phyloP scores from a whole-genome alignment of 2,329 filamentous ascomycete genomes.

The Parascedosporium putredinis region DNA sequence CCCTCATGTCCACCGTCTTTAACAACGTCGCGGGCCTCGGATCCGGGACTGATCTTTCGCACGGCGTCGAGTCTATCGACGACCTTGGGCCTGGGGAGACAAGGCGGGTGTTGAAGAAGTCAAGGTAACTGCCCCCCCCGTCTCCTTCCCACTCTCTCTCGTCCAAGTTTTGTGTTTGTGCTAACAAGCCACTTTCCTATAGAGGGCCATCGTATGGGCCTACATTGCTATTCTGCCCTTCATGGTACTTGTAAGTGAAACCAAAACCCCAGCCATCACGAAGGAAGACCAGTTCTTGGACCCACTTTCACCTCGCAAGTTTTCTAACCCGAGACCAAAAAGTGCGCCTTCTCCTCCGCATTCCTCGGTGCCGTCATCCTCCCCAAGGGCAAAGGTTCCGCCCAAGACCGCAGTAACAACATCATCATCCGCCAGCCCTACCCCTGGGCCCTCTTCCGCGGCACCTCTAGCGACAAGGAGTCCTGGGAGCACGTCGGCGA shows the following conservation, averaged over 20 bases:
- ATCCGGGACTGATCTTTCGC: constrained; percentile 4
- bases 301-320: not conserved
- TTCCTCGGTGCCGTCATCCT: constrained; percentile 5
- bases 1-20: constrained; percentile 59
- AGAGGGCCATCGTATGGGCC: constrained; percentile 6
- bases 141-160: too few relatives aligned
- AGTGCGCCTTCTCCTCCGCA: not conserved
- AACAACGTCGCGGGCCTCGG: constrained; percentile 40
- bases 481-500: not conserved
- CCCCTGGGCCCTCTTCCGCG: not conserved
- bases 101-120: not conserved
- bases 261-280: not conserved
- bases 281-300: not conserved
- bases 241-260: constrained; percentile 3
- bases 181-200: too few relatives aligned
- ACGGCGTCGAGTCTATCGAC: not conserved
- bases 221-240: constrained; percentile 3
- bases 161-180: not conserved
- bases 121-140: too few relatives aligned
- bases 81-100: not conserved
- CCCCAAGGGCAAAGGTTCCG: constrained; percentile 3
- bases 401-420: constrained; percentile 1
- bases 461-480: not conserved
- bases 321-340: too few relatives aligned
- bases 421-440: constrained; percentile 5